These are phyloP conservation scores for Aspergillus vadensis DNA, from an alignment of 2,329 filamentous ascomycete genomes.

Conservation along the genomic window DNA sequence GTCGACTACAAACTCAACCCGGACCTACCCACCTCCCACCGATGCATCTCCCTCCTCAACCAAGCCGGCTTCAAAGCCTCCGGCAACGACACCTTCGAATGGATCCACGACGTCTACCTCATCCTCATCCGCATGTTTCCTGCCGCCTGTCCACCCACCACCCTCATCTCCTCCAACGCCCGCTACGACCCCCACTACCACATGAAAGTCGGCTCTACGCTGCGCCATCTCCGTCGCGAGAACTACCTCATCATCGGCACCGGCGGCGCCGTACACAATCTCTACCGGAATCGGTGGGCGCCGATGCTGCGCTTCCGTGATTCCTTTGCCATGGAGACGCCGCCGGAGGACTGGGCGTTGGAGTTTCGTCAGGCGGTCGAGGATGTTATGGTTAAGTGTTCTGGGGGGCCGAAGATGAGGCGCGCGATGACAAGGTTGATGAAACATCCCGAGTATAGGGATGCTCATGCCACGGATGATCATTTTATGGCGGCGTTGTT, in stretches of 20 bases:
- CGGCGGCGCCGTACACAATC: slow-evolving; percentile 69
- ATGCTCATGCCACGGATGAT: slow-evolving; percentile 70
- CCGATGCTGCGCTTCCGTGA: slow-evolving; percentile 66
- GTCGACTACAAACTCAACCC: slow-evolving; percentile 62
- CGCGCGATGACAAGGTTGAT: slow-evolving; percentile 63
- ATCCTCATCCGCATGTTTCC: slow-evolving; percentile 72
- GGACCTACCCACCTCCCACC: slow-evolving; percentile 56
- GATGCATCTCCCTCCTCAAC: slow-evolving; percentile 54
- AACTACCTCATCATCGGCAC: slow-evolving; percentile 61
- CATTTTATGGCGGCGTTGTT: slow-evolving; percentile 69
- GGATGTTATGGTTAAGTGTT: slow-evolving; percentile 58
- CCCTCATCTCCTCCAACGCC: slow-evolving; percentile 53
- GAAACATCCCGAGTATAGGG: slow-evolving; percentile 67
- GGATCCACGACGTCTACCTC: slow-evolving; percentile 73
- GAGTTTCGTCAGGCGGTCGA: slow-evolving; percentile 68
- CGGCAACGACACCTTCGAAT: slow-evolving; percentile 62
- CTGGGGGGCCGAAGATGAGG: slow-evolving; percentile 55
- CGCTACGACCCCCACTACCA: slow-evolving; percentile 60
- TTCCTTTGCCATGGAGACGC: slow-evolving; percentile 62
- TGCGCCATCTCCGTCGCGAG: slow-evolving; percentile 58
- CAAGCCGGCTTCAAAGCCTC: slow-evolving; percentile 57
- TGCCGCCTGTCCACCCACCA: slow-evolving; percentile 64
- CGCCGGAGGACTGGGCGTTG: slow-evolving; percentile 62
- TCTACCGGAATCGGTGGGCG: slow-evolving; percentile 67
- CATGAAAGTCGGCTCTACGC: slow-evolving; percentile 58